Percentiles rank a stretch among this genome's conserved stretches.
Evolutionary conservation across 192 early-diverging fungal species (phyloP).

Genomic region (Spizellomyces punctatus): DNA sequence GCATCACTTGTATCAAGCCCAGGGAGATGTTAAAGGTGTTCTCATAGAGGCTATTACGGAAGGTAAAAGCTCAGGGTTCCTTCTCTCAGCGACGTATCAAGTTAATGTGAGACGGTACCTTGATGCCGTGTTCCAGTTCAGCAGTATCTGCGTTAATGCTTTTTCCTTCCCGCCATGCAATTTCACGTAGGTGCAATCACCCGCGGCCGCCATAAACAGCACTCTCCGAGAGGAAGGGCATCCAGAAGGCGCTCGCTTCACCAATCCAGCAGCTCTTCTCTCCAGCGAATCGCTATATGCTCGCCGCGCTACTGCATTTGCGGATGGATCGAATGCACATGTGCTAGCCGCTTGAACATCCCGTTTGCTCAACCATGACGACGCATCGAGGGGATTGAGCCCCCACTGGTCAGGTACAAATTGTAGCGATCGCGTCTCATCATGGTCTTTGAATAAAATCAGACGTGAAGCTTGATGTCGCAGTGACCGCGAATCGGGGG

Average conservation of each 20-base stretch:
- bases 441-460: conserved; percentile 39
- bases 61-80: too few species aligned
- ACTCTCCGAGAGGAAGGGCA: conserved; percentile 38
- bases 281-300: conserved; percentile 6
- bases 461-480: conserved; percentile 24
- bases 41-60: conserved; percentile 60
- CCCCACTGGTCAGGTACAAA: not conserved
- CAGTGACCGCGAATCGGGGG: conserved; percentile 25
- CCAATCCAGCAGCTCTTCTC: conserved; percentile 5
- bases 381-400: not conserved
- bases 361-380: not conserved
- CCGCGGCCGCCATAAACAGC: conserved; percentile 52
- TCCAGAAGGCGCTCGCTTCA: conserved; percentile 23
- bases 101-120: conserved; percentile 33
- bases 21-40: conserved; percentile 82
- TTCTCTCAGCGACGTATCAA: not conserved
- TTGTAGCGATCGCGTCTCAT: not conserved
- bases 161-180: conserved; percentile 38
- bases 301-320: not conserved
- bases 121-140: conserved; percentile 80
- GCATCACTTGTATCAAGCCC: conserved; percentile 77
- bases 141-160: conserved; percentile 68
- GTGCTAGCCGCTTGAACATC: conserved; percentile 6
- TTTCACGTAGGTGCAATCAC: conserved; percentile 52
- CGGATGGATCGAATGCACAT: conserved; percentile 10